Base-by-base conservation (phyloP, 1,139 yeast genomes). In the Lodderomyces margitis region DNA sequence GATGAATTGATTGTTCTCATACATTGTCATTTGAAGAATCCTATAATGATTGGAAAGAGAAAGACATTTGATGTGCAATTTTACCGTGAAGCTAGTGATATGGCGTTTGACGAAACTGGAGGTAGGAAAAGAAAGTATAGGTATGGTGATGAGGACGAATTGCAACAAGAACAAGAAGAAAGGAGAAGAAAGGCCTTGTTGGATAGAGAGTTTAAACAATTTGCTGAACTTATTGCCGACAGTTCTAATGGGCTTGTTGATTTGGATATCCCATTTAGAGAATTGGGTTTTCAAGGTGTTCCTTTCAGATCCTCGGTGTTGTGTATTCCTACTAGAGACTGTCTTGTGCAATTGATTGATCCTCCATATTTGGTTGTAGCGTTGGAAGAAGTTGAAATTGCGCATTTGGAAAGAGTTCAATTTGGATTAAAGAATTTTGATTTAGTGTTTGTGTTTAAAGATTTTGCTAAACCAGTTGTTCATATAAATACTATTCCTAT, bases 131-230 rank as follows among this genome's bases (percentile, higher is more conserved):
- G 87, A 63, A 83, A 85, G 52, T 87, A 89, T 72, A 72, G 96
- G 59, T 92, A 92, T 58, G 99, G 98, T 42, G 99, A 92, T 61
- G 98, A 92, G 65, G 98, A 92, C 64, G 99, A 92, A 67, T 74
- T 94, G 51, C 98, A 94, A 66, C 98, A 92, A 64, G 99, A 94
- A 68, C 98, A 92, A 66, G 98, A 92, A 65, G 99, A 92, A 68
- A 83, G 98, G 67, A 79, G 94, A 62, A 80, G 96, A 62, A 86
- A 95, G 56, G 86, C 87, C 14, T 79, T 88, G 38, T 78, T 92
- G 57, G 97, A 94, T 68, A 88, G 86, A 62, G 98, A 94, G 64
- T 92, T 91, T 67, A 83, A 81, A 62, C 74, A 78, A 39, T 94
- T 89, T 70, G 92, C 95, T 21, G 98, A 92, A 62, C 78, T 83